A percentile compares a stretch with the other conserved stretches of the same genome.
Conservation (phyloP, 305 asterid species). For the Solanum hybrid region DNA sequence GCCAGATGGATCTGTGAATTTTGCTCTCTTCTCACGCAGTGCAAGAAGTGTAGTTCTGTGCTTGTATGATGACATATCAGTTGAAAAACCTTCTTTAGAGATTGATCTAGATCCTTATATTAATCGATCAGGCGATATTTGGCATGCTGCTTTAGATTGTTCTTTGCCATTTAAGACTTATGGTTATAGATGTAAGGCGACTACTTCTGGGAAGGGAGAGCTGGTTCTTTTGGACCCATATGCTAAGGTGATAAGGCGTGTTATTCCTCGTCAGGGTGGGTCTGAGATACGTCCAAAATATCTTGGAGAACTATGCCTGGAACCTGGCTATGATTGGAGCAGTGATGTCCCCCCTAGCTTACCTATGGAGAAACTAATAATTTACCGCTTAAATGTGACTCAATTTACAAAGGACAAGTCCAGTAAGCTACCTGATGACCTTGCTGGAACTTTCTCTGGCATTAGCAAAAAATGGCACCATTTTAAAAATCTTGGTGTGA, state of each 20-base stretch:
- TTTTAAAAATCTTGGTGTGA: constrained; percentile 73
- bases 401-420: constrained; percentile 59
- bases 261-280: constrained; percentile 16
- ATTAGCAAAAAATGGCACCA: constrained; percentile 55
- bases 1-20: constrained; percentile 49
- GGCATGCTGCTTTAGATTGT: constrained; percentile 65
- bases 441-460: constrained; percentile 59
- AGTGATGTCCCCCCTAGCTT: constrained; percentile 44
- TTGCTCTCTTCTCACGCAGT: constrained; percentile 56
- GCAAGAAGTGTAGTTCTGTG: constrained; percentile 63
- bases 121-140: constrained; percentile 67
- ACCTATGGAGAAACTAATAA: constrained; percentile 58
- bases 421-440: constrained; percentile 43
- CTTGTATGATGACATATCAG: constrained; percentile 44
- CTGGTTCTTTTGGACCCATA: constrained; percentile 67
- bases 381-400: constrained; percentile 58
- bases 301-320: constrained; percentile 45
- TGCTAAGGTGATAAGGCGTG: constrained; percentile 48
- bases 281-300: constrained; percentile 26
- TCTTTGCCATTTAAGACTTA: constrained; percentile 46
- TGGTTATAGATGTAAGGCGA: constrained; percentile 64
- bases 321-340: constrained; percentile 71
- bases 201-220: constrained; percentile 23
- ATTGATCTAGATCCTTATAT: constrained; percentile 89
- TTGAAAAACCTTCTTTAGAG: constrained; percentile 63